Percentiles rank a stretch among this genome's conserved stretches.
phyloP scores from a whole-genome alignment of 1,284 basidiomycete genomes.

The Takashimella koratensis region DNA sequence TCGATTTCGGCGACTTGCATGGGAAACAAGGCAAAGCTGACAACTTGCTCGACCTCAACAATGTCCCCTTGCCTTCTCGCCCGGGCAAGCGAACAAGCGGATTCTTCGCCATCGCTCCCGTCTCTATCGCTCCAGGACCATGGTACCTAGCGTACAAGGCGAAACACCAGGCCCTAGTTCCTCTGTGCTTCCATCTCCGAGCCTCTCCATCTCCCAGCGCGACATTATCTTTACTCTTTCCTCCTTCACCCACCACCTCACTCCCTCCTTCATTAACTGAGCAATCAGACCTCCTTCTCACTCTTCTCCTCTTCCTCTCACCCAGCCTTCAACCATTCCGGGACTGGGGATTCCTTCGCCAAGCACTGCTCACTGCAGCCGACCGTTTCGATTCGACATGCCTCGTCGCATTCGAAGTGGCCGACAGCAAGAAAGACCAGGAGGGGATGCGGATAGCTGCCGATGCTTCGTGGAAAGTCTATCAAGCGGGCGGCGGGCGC shows the following conservation, averaged over 20 bases:
- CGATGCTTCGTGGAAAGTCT: conserved; percentile 78
- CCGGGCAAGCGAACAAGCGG: conserved; percentile 36
- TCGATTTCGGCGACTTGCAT: conserved; percentile 84
- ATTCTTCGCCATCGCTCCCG: conserved; percentile 46
- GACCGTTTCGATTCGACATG: conserved; percentile 83
- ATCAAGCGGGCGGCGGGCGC: conserved; percentile 47
- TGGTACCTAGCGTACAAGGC: conserved; percentile 40
- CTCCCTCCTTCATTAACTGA: conserved; percentile 24
- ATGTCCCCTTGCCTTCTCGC: conserved; percentile 45
- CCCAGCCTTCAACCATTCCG: conserved; percentile 60
- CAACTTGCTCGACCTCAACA: conserved; percentile 47
- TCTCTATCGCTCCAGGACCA: conserved; percentile 20
- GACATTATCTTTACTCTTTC: conserved; percentile 55
- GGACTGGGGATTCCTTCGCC: conserved; percentile 60
- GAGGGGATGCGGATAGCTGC: conserved; percentile 71
- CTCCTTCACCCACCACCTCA: conserved; percentile 49
- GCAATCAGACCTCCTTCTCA: conserved; percentile 34
- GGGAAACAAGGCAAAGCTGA: conserved; percentile 14
- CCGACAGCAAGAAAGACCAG: conserved; percentile 69
- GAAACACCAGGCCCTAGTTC: conserved; percentile 34
- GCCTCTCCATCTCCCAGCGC: conserved; percentile 58
- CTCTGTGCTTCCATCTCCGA: conserved; percentile 38
- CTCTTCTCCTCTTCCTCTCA: conserved; percentile 60
- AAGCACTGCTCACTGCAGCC: conserved; percentile 69
- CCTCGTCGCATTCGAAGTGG: conserved; percentile 76